Evolutionary conservation across 2,329 filamentous ascomycete genomes (phyloP).

Genomic region (Ophiostoma australiae): DNA sequence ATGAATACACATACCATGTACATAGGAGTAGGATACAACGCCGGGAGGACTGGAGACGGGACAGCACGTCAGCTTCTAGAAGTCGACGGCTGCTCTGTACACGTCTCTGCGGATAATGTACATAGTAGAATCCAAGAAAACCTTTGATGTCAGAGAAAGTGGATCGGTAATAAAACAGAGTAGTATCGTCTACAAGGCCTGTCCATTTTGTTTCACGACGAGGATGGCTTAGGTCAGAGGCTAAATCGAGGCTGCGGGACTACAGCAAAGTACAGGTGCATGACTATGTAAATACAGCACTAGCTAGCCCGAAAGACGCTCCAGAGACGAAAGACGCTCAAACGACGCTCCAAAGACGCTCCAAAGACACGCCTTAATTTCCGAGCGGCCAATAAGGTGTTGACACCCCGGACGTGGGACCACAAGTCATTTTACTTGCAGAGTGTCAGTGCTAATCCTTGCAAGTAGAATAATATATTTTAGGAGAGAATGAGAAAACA

Average conservation of each 20-base stretch:
- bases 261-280: neutral
- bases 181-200: conserved; percentile 16
- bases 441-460: conserved; percentile 3
- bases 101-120: too few species aligned
- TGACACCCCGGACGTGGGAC: neutral
- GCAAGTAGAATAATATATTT: conserved; percentile 13
- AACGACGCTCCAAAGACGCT: too few species aligned
- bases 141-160: conserved; percentile 9
- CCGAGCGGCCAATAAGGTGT: conserved; percentile 19
- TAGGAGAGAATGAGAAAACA: neutral
- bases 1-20: neutral
- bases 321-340: neutral
- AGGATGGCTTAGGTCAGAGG: neutral
- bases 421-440: conserved; percentile 24
- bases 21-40: neutral
- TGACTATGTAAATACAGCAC: neutral
- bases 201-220: conserved; percentile 20
- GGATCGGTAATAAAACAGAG: conserved; percentile 23
- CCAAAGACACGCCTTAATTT: conserved; percentile 20
- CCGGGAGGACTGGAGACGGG: conserved; percentile 18
- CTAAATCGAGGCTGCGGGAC: neutral
- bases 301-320: neutral
- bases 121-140: too few species aligned
- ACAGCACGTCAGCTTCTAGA: conserved; percentile 15
- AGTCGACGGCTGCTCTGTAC: neutral